Percentiles rank a stretch among this genome's conserved stretches.
Conservation (phyloP, 768 basidiomycete genomes). For the Chlorophyllum brunneum region DNA sequence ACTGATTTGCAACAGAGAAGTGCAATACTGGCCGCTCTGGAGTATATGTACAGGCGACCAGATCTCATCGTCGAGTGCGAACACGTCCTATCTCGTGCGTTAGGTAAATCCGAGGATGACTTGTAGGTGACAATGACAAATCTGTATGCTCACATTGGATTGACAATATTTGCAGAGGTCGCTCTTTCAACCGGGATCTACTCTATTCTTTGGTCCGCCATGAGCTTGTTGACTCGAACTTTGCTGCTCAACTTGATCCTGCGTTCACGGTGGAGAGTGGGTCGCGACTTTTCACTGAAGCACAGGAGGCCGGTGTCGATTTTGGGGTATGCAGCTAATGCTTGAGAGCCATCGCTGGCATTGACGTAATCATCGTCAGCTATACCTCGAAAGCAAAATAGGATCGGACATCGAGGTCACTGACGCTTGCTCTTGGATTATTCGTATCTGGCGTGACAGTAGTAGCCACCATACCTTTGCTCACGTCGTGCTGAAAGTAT, state of each 20-base stretch:
- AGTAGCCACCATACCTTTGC: slow-evolving; percentile 57
- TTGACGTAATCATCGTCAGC: slow-evolving; percentile 27
- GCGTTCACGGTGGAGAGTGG: slow-evolving; percentile 43
- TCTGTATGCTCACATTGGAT: neutral
- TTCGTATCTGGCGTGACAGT: slow-evolving; percentile 51
- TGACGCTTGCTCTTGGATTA: slow-evolving; percentile 36
- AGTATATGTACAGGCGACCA: slow-evolving; percentile 30
- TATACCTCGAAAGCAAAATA: slow-evolving; percentile 57
- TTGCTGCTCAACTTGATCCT: slow-evolving; percentile 50
- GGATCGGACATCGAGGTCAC: slow-evolving; percentile 41
- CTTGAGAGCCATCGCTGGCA: slow-evolving; percentile 2
- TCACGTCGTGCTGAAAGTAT: slow-evolving; percentile 52
- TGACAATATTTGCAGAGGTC: slow-evolving; percentile 9
- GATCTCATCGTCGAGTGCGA: slow-evolving; percentile 59
- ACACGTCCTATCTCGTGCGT: slow-evolving; percentile 33
- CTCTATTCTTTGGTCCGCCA: slow-evolving; percentile 51
- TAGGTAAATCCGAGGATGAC: slow-evolving; percentile 27
- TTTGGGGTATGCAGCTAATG: slow-evolving; percentile 42
- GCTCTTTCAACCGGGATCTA: slow-evolving; percentile 43
- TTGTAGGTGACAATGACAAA: slow-evolving; percentile 18
- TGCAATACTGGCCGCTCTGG: slow-evolving; percentile 19
- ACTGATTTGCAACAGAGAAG: slow-evolving; percentile 21
- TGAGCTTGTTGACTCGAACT: slow-evolving; percentile 51
- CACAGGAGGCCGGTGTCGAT: slow-evolving; percentile 55
- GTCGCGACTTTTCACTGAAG: slow-evolving; percentile 52